A percentile compares a stretch with the other conserved stretches of the same genome.
phyloP scores from a whole-genome alignment of 1,284 basidiomycete genomes.

The Phlebopus sp. region DNA sequence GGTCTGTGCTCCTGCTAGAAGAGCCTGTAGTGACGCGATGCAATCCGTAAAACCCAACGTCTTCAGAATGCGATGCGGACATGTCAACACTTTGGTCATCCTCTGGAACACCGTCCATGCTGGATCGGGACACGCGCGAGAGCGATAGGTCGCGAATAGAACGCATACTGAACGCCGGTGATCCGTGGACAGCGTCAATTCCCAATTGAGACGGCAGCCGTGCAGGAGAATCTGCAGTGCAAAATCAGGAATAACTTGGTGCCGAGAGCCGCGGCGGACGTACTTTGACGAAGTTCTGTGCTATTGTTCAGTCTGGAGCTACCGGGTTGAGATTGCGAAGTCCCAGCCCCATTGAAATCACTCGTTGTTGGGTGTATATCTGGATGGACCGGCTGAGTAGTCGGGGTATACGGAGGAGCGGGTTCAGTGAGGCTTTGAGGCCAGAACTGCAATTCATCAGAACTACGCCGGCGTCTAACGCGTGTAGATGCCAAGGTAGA shows the following conservation, averaged over 20 bases:
- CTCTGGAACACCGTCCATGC: conserved; percentile 38
- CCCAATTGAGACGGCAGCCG: conserved; percentile 1
- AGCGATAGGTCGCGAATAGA: conserved; percentile 16
- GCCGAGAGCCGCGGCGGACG: background rate
- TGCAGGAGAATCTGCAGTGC: conserved; percentile 13
- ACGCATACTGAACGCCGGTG: conserved; percentile 23
- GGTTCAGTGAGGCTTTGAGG: conserved; percentile 6
- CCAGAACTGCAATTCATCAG: conserved; percentile 4
- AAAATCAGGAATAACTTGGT: conserved; percentile 1
- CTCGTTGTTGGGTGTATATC: background rate
- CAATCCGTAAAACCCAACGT: conserved; percentile 16
- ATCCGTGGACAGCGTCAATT: conserved; percentile 8
- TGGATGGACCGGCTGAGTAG: background rate
- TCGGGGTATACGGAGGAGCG: conserved; percentile 16
- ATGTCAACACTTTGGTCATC: conserved; percentile 14
- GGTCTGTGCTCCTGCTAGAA: conserved; percentile 12
- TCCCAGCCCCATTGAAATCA: conserved; percentile 4
- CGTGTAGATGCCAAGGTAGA: conserved; percentile 2
- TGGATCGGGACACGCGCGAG: conserved; percentile 33
- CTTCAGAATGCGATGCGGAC: conserved; percentile 1
- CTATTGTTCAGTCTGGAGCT: conserved; percentile 8
- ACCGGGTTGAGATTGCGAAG: conserved; percentile 7
- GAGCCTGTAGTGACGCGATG: conserved; percentile 19
- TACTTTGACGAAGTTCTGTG: conserved; percentile 10
- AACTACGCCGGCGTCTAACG: conserved; percentile 3